Conservation (phyloP, 345 rosid species). For the Cardiospermum halicacabum region DNA sequence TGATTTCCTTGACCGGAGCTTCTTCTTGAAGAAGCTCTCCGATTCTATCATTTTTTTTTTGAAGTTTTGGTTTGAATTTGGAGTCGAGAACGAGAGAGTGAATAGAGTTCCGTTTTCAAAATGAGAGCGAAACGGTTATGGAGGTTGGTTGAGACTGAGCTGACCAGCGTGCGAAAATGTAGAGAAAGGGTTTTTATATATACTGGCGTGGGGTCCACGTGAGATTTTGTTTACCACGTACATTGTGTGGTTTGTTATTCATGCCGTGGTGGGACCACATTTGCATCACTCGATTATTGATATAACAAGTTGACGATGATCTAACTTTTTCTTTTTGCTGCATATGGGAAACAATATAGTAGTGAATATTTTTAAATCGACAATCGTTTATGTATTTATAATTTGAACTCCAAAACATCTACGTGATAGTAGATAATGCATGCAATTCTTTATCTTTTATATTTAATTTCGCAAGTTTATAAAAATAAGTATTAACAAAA, state of each 20-base stretch:
- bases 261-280: not conserved
- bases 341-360: too few relatives aligned
- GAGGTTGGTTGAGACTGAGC: slow-evolving; percentile 31
- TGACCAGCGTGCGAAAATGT: slow-evolving; percentile 6
- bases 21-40: slow-evolving; percentile 31
- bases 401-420: too few relatives aligned
- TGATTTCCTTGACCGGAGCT: slow-evolving; percentile 48
- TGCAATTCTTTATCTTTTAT: too few relatives aligned
- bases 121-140: slow-evolving; percentile 22
- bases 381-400: too few relatives aligned
- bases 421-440: too few relatives aligned
- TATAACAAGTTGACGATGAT: too few relatives aligned
- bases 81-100: slow-evolving; percentile 13
- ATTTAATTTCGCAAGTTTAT: too few relatives aligned
- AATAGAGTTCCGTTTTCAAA: not conserved
- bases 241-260: not conserved
- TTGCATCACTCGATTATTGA: too few relatives aligned
- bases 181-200: slow-evolving; percentile 15
- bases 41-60: slow-evolving; percentile 25
- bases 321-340: too few relatives aligned
- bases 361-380: too few relatives aligned
- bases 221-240: slow-evolving; percentile 5
- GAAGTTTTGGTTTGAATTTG: slow-evolving; percentile 2
- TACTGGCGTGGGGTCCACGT: slow-evolving; percentile 25
- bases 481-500: too few relatives aligned